These are phyloP conservation scores for Annona cherimola DNA, from an alignment of 164 flowering plant genomes.

Conservation along the genomic window DNA sequence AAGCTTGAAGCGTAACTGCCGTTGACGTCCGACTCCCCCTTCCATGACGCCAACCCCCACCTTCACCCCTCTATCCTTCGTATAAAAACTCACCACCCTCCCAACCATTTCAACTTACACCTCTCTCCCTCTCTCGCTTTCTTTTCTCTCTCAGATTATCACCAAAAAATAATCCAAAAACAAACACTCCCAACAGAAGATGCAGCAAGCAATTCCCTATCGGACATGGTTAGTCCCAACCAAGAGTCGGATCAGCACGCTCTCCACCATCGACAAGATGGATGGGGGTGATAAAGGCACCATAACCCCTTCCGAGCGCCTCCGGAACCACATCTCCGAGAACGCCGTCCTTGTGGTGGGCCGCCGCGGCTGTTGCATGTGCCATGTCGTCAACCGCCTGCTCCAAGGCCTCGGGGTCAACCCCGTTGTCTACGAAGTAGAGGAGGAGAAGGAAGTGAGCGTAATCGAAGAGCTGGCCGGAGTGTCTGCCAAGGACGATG, in stretches of 20 bases:
- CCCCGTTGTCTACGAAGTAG: conserved; percentile 64
- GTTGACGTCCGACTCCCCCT: conserved; percentile 1
- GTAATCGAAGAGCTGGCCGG: conserved; percentile 22
- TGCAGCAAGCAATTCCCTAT: conserved; percentile 62
- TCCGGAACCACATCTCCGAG: conserved; percentile 38
- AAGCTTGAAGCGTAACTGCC: not conserved
- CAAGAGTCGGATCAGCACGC: not conserved
- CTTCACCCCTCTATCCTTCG: not conserved
- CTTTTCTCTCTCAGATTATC: not conserved
- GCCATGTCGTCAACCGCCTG: conserved; percentile 63
- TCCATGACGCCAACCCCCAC: not conserved
- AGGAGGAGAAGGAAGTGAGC: conserved; percentile 41
- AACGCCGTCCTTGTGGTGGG: conserved; percentile 65
- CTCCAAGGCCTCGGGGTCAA: conserved; percentile 62
- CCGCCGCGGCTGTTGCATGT: conserved; percentile 71
- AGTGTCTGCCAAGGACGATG: conserved; percentile 2
- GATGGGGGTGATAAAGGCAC: not conserved
- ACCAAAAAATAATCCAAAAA: not conserved
- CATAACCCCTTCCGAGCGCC: not conserved
- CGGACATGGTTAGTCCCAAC: conserved; percentile 31
- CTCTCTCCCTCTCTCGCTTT: not conserved
- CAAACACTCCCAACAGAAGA: conserved; percentile 3
- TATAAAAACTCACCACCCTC: not conserved
- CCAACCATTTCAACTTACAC: conserved; percentile 6
- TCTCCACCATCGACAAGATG: not conserved